phyloP scores from a whole-genome alignment of 2,329 filamentous ascomycete species.

The Alternaria consortialis region DNA sequence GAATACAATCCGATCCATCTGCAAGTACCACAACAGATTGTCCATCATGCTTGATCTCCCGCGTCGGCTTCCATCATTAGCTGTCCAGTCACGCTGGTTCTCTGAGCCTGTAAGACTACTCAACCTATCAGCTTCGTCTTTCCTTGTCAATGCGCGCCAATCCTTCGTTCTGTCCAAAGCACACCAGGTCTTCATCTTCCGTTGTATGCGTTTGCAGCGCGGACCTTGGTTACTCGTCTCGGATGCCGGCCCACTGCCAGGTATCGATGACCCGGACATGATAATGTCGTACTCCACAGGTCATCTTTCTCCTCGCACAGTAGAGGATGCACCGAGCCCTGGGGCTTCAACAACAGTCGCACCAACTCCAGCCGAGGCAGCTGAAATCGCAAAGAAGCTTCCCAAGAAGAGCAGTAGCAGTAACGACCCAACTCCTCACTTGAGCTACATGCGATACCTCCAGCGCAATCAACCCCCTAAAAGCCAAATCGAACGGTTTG shows the following conservation, averaged over 20 bases:
- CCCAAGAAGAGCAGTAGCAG: conserved; percentile 57
- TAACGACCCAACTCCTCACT: conserved; percentile 68
- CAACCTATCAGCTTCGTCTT: conserved; percentile 61
- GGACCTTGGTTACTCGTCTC: conserved; percentile 69
- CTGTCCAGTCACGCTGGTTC: conserved; percentile 68
- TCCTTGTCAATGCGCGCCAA: conserved; percentile 66
- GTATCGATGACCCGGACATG: conserved; percentile 53
- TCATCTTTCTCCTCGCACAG: conserved; percentile 55
- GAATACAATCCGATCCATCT: conserved; percentile 85
- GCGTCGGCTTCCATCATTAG: conserved; percentile 64
- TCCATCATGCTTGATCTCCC: conserved; percentile 73
- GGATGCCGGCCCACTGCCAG: conserved; percentile 65
- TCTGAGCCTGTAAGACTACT: conserved; percentile 69
- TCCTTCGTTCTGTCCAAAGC: conserved; percentile 67
- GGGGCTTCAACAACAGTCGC: conserved; percentile 34
- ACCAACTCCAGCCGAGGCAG: conserved; percentile 76
- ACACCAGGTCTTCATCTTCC: conserved; percentile 66
- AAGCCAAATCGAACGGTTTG: conserved; percentile 71
- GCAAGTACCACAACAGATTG: conserved; percentile 83
- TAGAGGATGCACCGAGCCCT: conserved; percentile 47
- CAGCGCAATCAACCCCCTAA: conserved; percentile 80
- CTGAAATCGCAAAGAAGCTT: conserved; percentile 50
- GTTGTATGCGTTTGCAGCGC: conserved; percentile 65
- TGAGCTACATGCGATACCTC: conserved; percentile 84
- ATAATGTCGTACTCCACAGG: conserved; percentile 50